Evolutionary conservation across 2,329 filamentous ascomycete genomes (phyloP), one percentile per base, ranked within the genome.

Genomic region (Scytalidium sp.): DNA sequence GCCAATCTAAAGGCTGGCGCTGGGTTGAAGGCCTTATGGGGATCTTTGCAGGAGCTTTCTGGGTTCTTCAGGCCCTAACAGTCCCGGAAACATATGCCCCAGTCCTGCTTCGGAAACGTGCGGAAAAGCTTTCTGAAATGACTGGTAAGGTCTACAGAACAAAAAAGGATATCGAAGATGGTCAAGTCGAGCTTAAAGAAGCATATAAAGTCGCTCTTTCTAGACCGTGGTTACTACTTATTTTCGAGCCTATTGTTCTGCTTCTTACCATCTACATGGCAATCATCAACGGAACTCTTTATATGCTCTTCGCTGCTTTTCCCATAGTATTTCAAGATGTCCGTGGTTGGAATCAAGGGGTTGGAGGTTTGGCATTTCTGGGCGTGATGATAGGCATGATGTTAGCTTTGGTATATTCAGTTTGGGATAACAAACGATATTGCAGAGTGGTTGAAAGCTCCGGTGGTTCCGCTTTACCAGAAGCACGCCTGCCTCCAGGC

Each of bases 301-400:
- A 79, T 60, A 70, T 80, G 60, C 72, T 82, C 58, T 82, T 84
- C 56, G 74, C 76, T 19, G 78, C 79, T 10, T 81, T 81, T 64
- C 79, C 80, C 11, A 81, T 88, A 58, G 83, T 89, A 27, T 89
- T 85, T 65, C 75, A 84, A 59, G 58, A 75, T 52, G 60, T 70
- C 36, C 76, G 81, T 47, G 78, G 78, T 42, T 87, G 81, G 79
- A 75, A 71, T 10, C 64, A 73, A 27, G 80, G 81, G 25, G 69
- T 82, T 27, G 77, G 79, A 44, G 81, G 83, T n/a, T 72, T 87
- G 1, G 73, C 85, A 1, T 90, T 88, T 66, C 62, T 88, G 17
- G 85, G 85, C 43, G 78, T 90, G 13, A 76, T 81, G 9, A 76
- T 87, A 22, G 86, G 87, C 50, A 86, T 88, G 73, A 55, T 83